phyloP scores from a whole-genome alignment of 805 yeast species.

The Isabelozyma pseudorhagii region DNA sequence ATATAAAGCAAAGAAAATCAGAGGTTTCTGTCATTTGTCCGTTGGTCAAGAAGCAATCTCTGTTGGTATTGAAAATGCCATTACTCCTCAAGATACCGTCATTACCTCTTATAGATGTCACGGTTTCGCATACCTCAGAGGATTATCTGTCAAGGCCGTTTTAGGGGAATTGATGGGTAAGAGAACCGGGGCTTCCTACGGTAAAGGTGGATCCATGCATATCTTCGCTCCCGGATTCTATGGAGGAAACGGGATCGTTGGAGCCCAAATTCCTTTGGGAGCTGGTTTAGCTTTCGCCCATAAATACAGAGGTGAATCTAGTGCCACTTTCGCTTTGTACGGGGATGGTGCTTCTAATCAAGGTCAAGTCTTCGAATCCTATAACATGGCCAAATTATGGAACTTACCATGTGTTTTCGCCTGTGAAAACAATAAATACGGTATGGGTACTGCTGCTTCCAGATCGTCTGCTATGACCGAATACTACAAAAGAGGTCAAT shows the following conservation, averaged over 20 bases:
- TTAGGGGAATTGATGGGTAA: constrained; percentile 97
- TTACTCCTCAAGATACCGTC: constrained; percentile 77
- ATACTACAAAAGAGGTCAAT: constrained; percentile 98
- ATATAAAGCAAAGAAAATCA: constrained; percentile 96
- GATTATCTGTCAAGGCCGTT: constrained; percentile 85
- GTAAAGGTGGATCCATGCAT: constrained; percentile 99
- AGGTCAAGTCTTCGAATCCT: constrained; percentile 97
- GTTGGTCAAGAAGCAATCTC: constrained; percentile 99
- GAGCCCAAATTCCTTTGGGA: constrained; percentile 98
- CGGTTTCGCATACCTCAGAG: constrained; percentile 96
- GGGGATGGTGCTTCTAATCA: constrained; percentile 99
- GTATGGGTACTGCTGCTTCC: constrained; percentile 98
- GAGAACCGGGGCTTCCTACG: constrained; percentile 90
- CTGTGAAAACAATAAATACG: constrained; percentile 98
- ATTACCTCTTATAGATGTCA: constrained; percentile 99
- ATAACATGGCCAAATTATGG: constrained; percentile 99
- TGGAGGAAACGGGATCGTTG: constrained; percentile 99
- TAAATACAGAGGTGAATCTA: constrained; percentile 77
- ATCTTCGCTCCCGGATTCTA: constrained; percentile 93
- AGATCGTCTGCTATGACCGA: constrained; percentile 96
- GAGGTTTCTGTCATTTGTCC: constrained; percentile 98
- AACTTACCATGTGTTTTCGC: constrained; percentile 91
- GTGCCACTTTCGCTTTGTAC: constrained; percentile 83
- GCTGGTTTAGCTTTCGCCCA: constrained; percentile 98
- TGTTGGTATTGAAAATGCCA: constrained; percentile 96